phyloP scores from a whole-genome alignment of 2,329 filamentous ascomycete species.

The Calcarisporium arbuscula region DNA sequence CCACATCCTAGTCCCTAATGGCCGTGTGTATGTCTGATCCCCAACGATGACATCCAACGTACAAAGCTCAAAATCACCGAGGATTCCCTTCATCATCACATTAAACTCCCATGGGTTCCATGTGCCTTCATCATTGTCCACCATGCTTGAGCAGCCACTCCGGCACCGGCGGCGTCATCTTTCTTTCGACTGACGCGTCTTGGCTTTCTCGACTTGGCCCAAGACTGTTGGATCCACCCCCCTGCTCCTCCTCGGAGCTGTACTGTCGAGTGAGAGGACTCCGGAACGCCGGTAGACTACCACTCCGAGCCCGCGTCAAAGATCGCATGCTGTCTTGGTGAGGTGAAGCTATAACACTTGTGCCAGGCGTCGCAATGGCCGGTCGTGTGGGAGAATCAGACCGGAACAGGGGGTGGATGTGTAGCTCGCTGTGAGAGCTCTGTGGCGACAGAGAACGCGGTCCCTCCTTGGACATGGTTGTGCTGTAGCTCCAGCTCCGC shows the following conservation, averaged over 20 bases:
- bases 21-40: too few species aligned
- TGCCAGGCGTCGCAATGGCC: constrained; percentile 60
- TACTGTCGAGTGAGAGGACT: constrained; percentile 43
- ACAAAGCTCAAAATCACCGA: too few species aligned
- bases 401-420: constrained; percentile 74
- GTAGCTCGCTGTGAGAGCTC: constrained; percentile 46
- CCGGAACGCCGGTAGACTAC: constrained; percentile 41
- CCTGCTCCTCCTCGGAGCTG: constrained; percentile 38
- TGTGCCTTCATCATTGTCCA: too few species aligned
- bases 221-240: constrained; percentile 1
- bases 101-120: too few species aligned
- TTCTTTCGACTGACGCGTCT: constrained; percentile 33
- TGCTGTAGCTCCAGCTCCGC: constrained; percentile 48
- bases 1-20: too few species aligned
- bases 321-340: constrained; percentile 45
- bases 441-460: constrained; percentile 27
- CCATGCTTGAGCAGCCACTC: constrained; percentile 59
- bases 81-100: too few species aligned
- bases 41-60: too few species aligned
- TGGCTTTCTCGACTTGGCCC: background rate
- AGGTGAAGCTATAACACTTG: constrained; percentile 64
- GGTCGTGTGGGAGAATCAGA: constrained; percentile 64
- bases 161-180: constrained; percentile 54
- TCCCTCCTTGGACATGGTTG: too few species aligned
- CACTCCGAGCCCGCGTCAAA: constrained; percentile 48